phyloP scores from a whole-genome alignment of 768 basidiomycete genomes.

The Collybia sordida region DNA sequence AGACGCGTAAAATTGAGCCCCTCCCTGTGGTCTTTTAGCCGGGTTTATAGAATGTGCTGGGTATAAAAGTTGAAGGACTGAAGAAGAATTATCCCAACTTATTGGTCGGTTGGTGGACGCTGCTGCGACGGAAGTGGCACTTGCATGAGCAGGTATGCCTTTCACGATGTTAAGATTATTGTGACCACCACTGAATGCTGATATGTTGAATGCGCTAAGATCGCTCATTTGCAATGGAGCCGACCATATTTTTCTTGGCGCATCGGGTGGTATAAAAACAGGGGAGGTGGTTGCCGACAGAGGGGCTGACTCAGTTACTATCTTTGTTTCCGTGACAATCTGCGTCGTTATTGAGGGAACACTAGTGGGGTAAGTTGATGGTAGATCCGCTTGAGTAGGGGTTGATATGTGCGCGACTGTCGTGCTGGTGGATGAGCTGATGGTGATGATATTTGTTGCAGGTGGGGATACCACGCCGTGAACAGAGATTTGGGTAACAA shows the following conservation, averaged over 20 bases:
- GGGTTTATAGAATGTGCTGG: constrained; percentile 74
- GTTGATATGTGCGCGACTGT: not conserved
- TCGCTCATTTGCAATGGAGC: constrained; percentile 54
- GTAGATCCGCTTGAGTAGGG: not conserved
- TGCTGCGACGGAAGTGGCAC: constrained; percentile 11
- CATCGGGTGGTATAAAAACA: constrained; percentile 3
- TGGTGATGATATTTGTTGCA: no score
- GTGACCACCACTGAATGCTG: constrained; percentile 51
- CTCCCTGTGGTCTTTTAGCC: constrained; percentile 58
- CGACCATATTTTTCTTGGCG: constrained; percentile 41
- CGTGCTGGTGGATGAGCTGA: not conserved
- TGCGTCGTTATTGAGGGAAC: constrained; percentile 7
- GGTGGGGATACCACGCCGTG: not conserved
- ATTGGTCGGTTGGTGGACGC: constrained; percentile 12
- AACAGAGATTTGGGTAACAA: not conserved
- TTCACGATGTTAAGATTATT: constrained; percentile 57
- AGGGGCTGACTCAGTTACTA: constrained; percentile 18
- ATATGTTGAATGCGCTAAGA: constrained; percentile 58
- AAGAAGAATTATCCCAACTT: constrained; percentile 27
- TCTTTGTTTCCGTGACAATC: constrained; percentile 22
- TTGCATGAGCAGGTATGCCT: constrained; percentile 40
- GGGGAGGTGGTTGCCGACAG: constrained; percentile 9
- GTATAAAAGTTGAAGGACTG: constrained; percentile 64
- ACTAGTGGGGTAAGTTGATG: not conserved
- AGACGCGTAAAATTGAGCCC: constrained; percentile 64